Evolutionary conservation across 345 rosid genomes (phyloP).

Genomic region (Lepidium africanum): DNA sequence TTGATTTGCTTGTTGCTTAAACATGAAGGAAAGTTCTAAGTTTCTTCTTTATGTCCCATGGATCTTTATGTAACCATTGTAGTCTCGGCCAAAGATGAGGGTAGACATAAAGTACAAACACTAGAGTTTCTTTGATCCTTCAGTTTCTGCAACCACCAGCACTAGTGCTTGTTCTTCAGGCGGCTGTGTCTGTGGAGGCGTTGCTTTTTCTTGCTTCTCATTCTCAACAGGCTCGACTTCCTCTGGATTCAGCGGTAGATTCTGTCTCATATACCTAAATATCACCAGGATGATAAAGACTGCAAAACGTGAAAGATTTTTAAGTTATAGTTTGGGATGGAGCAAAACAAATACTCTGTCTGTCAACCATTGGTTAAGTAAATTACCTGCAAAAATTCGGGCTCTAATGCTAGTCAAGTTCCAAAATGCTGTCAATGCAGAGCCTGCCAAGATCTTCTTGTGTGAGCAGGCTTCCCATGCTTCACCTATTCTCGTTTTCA

Average conservation of each 20-base stretch:
- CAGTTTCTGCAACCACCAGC: conserved; percentile 18
- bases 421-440: conserved; percentile 80
- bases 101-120: background rate
- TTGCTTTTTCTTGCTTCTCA: conserved; percentile 20
- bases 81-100: background rate
- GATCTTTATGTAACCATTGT: background rate
- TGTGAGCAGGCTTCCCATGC: conserved; percentile 78
- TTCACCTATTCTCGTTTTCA: conserved; percentile 37
- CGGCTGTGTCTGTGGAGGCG: conserved; percentile 3
- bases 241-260: conserved; percentile 31
- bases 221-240: conserved; percentile 22
- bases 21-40: background rate
- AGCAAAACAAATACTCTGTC: background rate
- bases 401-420: conserved; percentile 68
- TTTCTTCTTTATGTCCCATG: background rate
- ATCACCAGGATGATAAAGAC: conserved; percentile 74
- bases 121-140: conserved; percentile 13
- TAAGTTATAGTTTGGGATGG: background rate
- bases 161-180: conserved; percentile 16
- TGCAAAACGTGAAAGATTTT: conserved; percentile 31
- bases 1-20: background rate
- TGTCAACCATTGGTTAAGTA: background rate
- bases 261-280: conserved; percentile 53
- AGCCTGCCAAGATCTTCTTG: conserved; percentile 78
- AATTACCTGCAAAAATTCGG: conserved; percentile 60